Conservation (phyloP, 768 basidiomycete species). For the Agrocybe praecox region DNA sequence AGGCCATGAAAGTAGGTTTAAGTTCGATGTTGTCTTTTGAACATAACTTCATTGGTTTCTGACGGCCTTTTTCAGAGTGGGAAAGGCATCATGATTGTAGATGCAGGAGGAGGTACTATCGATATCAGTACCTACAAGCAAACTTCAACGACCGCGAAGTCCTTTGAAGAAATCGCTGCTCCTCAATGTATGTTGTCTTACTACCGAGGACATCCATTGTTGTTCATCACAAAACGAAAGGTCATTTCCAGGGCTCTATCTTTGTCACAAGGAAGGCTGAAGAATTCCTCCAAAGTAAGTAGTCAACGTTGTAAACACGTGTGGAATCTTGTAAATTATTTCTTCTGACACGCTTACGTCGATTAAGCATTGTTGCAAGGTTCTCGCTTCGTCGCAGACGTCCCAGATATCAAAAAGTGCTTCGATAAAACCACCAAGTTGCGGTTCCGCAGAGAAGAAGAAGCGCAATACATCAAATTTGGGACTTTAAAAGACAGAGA, state of each 20-base stretch:
- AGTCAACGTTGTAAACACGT: not conserved
- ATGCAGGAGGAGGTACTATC: constrained; percentile 66
- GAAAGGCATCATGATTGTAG: constrained; percentile 54
- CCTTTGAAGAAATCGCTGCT: constrained; percentile 51
- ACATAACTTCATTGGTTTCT: not conserved
- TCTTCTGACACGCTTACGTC: not conserved
- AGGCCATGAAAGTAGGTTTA: constrained; percentile 29
- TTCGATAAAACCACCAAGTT: constrained; percentile 52
- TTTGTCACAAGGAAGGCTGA: constrained; percentile 47
- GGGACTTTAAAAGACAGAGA: constrained; percentile 45
- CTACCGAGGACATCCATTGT: not conserved
- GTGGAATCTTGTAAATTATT: not conserved
- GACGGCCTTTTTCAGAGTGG: constrained; percentile 31
- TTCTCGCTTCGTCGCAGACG: constrained; percentile 40
- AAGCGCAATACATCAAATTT: constrained; percentile 48
- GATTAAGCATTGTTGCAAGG: constrained; percentile 36
- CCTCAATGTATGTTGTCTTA: constrained; percentile 35
- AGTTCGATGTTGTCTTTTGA: not conserved
- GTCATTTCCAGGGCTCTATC: constrained; percentile 45
- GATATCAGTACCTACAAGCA: constrained; percentile 61
- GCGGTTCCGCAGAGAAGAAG: constrained; percentile 35
- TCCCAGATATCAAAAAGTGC: constrained; percentile 37
- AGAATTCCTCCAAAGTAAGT: constrained; percentile 37
- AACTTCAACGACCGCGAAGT: constrained; percentile 22
- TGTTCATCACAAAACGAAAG: not conserved